These are phyloP conservation scores for Blastocystis sp. DNA, from an alignment of 352 stramenopile genomes.

Conservation along the genomic window DNA sequence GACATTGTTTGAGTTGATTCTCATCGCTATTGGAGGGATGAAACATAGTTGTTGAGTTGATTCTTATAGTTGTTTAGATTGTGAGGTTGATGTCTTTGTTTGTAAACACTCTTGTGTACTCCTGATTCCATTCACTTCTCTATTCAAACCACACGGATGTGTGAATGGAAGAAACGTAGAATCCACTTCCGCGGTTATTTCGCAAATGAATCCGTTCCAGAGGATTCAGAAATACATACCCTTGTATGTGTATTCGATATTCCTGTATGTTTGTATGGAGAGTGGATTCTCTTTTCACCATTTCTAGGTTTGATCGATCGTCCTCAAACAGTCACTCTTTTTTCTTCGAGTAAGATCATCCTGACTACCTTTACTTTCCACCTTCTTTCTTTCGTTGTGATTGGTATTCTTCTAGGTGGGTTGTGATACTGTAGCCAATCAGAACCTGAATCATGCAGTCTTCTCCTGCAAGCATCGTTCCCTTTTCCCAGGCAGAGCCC, in stretches of 20 bases:
- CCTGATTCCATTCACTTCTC: not conserved
- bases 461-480: not conserved
- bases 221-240: slow-evolving; percentile 17
- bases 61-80: not conserved
- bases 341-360: not conserved
- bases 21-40: not conserved
- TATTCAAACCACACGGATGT: not conserved
- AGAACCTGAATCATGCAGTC: not conserved
- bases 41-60: not conserved
- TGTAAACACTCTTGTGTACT: not conserved
- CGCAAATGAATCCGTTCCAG: not conserved
- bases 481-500: not conserved
- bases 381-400: not conserved
- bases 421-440: too few relatives aligned
- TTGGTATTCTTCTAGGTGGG: too few relatives aligned
- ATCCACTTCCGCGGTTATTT: not conserved
- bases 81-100: not conserved
- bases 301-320: slow-evolving; percentile 11
- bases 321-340: not conserved
- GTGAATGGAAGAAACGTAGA: not conserved
- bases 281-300: not conserved
- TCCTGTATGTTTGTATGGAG: not conserved
- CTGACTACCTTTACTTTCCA: not conserved
- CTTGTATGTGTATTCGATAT: slow-evolving; percentile 55
- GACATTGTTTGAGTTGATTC: slow-evolving; percentile 12